A percentile compares a stretch with the other conserved stretches of the same genome.
Conservation (phyloP, 73 alveolate genomes). For the Paramecium sexaurelia region DNA sequence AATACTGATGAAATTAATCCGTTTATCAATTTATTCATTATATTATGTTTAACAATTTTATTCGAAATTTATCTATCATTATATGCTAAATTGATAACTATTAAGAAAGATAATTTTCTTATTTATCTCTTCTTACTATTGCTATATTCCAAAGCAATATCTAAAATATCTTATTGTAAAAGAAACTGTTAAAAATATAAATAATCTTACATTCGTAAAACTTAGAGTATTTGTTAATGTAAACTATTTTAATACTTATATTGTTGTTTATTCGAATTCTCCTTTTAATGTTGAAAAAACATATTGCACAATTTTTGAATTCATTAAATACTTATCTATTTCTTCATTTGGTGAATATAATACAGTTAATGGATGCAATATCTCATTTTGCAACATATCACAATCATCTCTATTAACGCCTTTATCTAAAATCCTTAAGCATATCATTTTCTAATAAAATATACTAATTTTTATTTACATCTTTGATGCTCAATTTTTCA, state of each 20-base stretch:
- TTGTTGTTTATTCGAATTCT: not conserved
- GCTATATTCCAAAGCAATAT: not conserved
- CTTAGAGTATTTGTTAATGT: not conserved
- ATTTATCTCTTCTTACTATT: not conserved
- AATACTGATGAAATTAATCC: not conserved
- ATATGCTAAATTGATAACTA: not conserved
- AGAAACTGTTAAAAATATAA: not conserved
- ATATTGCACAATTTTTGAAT: not conserved
- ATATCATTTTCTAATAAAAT: not conserved
- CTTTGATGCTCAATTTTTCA: not conserved
- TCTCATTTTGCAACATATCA: not conserved
- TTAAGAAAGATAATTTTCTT: not conserved
- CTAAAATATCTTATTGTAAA: not conserved
- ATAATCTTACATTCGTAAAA: not conserved
- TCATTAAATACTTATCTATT: not conserved
- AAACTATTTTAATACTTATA: not conserved
- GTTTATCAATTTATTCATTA: not conserved
- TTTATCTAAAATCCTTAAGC: not conserved
- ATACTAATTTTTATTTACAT: not conserved
- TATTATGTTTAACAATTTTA: not conserved
- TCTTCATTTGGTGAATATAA: not conserved
- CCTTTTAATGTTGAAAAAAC: not conserved
- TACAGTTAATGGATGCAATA: not conserved
- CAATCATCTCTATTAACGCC: not conserved
- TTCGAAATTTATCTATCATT: not conserved